phyloP scores from a whole-genome alignment of 1,284 basidiomycete genomes.

The Cronartium ribicola region DNA sequence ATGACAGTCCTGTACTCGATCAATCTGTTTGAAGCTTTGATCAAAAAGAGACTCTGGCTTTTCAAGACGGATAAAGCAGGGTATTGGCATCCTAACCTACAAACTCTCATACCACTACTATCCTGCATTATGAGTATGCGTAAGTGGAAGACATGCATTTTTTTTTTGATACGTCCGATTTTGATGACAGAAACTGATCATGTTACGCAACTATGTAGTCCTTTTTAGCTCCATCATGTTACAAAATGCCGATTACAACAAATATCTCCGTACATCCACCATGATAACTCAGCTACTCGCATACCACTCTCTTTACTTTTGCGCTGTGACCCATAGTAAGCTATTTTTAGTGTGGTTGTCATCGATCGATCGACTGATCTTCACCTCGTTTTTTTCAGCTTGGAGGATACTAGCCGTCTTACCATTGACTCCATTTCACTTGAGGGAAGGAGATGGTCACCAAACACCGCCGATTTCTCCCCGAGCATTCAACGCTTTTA shows the following conservation, averaged over 20 bases:
- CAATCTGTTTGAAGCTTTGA: not conserved
- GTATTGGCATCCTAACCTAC: not conserved
- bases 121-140: conserved; percentile 1
- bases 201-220: not conserved
- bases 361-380: not conserved
- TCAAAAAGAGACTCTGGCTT: not conserved
- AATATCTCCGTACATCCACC: not conserved
- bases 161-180: not conserved
- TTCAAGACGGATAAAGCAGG: not conserved
- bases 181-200: not conserved
- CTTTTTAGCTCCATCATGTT: not conserved
- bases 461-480: not conserved
- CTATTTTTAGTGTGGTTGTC: not conserved
- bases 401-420: not conserved
- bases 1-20: not conserved
- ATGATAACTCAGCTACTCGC: not conserved
- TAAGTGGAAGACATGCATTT: not conserved
- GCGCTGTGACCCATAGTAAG: not conserved
- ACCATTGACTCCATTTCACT: not conserved
- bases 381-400: not conserved
- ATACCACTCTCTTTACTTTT: not conserved
- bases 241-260: not conserved
- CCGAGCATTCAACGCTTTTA: not conserved
- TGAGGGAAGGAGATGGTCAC: not conserved
- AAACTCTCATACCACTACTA: not conserved